Percentiles rank a stretch among this genome's conserved stretches.
phyloP scores from a whole-genome alignment of 495 filamentous ascomycete genomes.

The Daldinia caldariorum region DNA sequence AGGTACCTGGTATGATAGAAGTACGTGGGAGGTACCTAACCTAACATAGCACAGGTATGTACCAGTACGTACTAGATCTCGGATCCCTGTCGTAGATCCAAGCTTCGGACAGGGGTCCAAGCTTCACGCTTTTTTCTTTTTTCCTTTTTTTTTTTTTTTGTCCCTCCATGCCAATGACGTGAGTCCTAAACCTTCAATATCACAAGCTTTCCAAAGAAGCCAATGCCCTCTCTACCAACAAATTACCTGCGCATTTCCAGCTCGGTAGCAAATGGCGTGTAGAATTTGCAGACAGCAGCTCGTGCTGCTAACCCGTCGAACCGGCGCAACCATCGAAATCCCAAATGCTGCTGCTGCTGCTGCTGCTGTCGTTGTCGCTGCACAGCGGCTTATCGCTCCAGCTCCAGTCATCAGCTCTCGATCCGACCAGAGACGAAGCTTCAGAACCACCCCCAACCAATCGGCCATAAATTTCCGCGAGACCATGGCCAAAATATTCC shows the following conservation, averaged over 20 bases:
- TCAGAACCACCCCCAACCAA: constrained; percentile 35
- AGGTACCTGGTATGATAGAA: background rate
- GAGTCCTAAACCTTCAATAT: constrained; percentile 19
- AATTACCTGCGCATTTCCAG: background rate
- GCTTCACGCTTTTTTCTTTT: constrained; percentile 27
- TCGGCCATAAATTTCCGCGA: constrained; percentile 26
- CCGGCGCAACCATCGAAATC: constrained; percentile 30
- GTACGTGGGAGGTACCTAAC: background rate
- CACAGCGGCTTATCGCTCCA: constrained; percentile 25
- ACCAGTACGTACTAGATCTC: constrained; percentile 4
- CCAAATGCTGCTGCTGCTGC: constrained; percentile 30
- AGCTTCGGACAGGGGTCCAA: constrained; percentile 21
- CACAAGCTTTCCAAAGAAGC: background rate
- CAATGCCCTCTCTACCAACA: constrained; percentile 17
- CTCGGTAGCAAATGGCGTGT: constrained; percentile 47
- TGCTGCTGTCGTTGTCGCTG: constrained; percentile 5
- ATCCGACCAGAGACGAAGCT: constrained; percentile 36
- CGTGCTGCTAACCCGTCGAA: constrained; percentile 42
- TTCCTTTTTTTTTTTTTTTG: background rate
- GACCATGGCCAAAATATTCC: constrained; percentile 29
- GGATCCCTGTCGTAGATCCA: constrained; percentile 35
- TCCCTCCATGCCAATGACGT: constrained; percentile 40
- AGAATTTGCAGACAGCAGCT: constrained; percentile 48
- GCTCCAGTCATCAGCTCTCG: constrained; percentile 4
- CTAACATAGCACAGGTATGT: background rate